Evolutionary conservation across 2,329 filamentous ascomycete species (phyloP).

Genomic region (Trichoderma koningii): DNA sequence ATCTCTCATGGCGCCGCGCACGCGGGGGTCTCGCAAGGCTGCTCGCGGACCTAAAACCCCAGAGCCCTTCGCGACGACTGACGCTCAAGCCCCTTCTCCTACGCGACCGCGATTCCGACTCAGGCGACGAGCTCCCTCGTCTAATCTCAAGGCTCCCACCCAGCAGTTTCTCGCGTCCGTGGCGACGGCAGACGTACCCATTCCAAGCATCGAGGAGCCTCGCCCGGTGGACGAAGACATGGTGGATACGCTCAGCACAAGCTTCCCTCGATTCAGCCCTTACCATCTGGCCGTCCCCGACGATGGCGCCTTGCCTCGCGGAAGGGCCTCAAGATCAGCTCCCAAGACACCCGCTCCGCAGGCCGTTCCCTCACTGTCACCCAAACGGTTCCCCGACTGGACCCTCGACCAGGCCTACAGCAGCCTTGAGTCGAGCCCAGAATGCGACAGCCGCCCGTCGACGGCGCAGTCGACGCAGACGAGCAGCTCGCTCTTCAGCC

Average conservation of each 20-base stretch:
- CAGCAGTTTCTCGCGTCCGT: constrained; percentile 69
- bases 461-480: constrained; percentile 62
- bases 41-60: constrained; percentile 51
- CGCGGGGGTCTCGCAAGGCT: constrained; percentile 48
- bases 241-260: constrained; percentile 41
- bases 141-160: constrained; percentile 59
- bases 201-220: constrained; percentile 65
- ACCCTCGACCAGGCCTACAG: constrained; percentile 59
- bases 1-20: constrained; percentile 48
- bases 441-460: constrained; percentile 61
- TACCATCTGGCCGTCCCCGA: constrained; percentile 35
- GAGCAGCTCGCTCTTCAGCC: constrained; percentile 59
- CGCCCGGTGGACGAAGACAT: constrained; percentile 50
- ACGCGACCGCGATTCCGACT: constrained; percentile 57
- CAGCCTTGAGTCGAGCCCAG: constrained; percentile 60
- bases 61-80: constrained; percentile 48
- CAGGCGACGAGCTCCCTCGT: constrained; percentile 56
- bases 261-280: constrained; percentile 41
- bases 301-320: constrained; percentile 40
- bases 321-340: constrained; percentile 50
- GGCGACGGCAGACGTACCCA: constrained; percentile 63
- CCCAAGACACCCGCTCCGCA: constrained; percentile 62
- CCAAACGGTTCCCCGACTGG: constrained; percentile 59
- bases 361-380: constrained; percentile 46
- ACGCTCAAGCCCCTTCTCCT: constrained; percentile 49